Evolutionary conservation across 257 asterid species (phyloP), one percentile per base, ranked within the genome.

Genomic region (Salvia splendens): DNA sequence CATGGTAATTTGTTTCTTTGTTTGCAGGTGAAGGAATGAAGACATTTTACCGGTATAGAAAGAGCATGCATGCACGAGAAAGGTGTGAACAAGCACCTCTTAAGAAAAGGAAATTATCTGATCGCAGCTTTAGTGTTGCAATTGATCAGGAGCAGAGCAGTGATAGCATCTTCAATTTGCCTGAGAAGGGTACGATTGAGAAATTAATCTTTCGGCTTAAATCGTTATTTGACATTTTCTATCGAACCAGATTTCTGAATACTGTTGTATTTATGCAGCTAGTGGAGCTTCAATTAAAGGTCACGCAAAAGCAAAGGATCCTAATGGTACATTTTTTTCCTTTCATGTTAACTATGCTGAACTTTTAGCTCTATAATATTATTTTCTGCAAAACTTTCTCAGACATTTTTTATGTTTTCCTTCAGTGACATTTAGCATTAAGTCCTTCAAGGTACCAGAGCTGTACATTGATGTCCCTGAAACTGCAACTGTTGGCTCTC

Each of bases 381-480:
- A 36, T 45, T 56, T 30, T 49, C 11, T 12, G 49, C 10, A 42
- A 35, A 53, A 72, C 9, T 3, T 62, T 64, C 68, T 76, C n/a
- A 76, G 16, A 48, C 6, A 5, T 12, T 11, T 57, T 7, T 74
- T 69, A 1, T 67, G 40, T 75, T 9, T 41, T 61, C 49, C 45
- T 67, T 69, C 94, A 94, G 99, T 94, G 75, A 83, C 78, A 77
- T 72, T 94, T 57, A 91, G 96, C 83, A 94, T 94, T 32, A 91
- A 91, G 81, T 89, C 99, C 65, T 94, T 94, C 83, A 87, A 73
- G 86, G 93, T 94, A 78, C 99, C 99, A 36, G 99, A 94, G 82
- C 93, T 94, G 59, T 87, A 79, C 75, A 73, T 94, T 24, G 99
- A 94, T 86, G 96, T 94, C 78, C 94, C 99, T 60, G 98, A 94